Conservation (phyloP, 2,329 filamentous ascomycete genomes). For the Epicoccum nigrum region DNA sequence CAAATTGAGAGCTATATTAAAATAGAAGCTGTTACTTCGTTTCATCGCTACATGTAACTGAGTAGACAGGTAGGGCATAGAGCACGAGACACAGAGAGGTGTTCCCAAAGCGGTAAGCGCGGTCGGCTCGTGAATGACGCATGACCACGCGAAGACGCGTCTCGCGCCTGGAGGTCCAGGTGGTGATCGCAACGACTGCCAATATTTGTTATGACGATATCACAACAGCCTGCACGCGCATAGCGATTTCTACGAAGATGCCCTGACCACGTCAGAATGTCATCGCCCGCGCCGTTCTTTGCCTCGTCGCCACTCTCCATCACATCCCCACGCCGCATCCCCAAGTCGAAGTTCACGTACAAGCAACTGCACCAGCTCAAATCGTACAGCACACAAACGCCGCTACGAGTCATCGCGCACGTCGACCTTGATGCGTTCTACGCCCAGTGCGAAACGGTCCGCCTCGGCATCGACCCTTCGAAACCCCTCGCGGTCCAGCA, state of each 20-base stretch:
- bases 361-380: slow-evolving; percentile 80
- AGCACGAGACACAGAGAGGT: not conserved
- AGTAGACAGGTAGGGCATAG: not conserved
- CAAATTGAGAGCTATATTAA: no score
- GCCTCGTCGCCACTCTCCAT: slow-evolving; percentile 55
- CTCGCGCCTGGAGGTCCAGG: slow-evolving; percentile 15
- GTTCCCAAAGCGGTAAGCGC: slow-evolving; percentile 6
- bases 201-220: not conserved
- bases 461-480: slow-evolving; percentile 74
- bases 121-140: slow-evolving; percentile 36
- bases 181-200: not conserved
- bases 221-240: not conserved
- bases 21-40: no score
- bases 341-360: slow-evolving; percentile 79
- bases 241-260: slow-evolving; percentile 14
- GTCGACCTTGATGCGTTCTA: slow-evolving; percentile 98
- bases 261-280: slow-evolving; percentile 42
- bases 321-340: slow-evolving; percentile 41
- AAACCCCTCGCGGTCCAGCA: slow-evolving; percentile 91
- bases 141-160: slow-evolving; percentile 42
- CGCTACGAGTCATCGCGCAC: slow-evolving; percentile 85
- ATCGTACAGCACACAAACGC: slow-evolving; percentile 72
- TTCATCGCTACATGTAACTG: no score
- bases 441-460: slow-evolving; percentile 88
- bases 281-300: slow-evolving; percentile 56